phyloP scores from a whole-genome alignment of 129 eudicot species.

The Pulicaria dysenterica region DNA sequence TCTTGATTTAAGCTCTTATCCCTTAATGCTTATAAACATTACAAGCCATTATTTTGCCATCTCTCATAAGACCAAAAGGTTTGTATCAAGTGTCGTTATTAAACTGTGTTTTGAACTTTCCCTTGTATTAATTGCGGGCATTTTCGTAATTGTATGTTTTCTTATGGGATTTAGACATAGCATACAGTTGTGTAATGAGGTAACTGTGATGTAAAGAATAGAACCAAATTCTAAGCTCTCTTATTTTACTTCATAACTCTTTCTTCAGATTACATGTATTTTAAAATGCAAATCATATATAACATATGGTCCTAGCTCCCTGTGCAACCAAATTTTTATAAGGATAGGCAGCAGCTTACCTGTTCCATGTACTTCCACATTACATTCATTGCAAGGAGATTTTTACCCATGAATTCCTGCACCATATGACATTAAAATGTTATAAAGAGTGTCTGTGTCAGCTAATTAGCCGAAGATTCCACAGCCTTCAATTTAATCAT shows the following conservation, averaged over 20 bases:
- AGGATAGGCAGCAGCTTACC: conserved; percentile 43
- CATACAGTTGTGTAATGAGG: not conserved
- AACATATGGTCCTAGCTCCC: conserved; percentile 6
- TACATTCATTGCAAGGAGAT: conserved; percentile 96
- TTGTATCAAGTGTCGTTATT: not conserved
- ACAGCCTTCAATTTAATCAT: too few species aligned
- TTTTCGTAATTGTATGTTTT: too few species aligned
- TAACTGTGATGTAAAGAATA: not conserved
- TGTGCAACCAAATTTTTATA: not conserved
- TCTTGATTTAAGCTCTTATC: too few species aligned
- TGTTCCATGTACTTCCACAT: conserved; percentile 95
- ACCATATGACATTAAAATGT: not conserved
- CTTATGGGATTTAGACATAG: too few species aligned
- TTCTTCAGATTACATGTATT: too few species aligned
- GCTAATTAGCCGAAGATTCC: too few species aligned
- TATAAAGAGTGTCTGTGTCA: too few species aligned
- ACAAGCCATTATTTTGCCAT: conserved; percentile 3
- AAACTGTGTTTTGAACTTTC: too few species aligned
- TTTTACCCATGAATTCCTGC: conserved; percentile 99
- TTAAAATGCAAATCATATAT: not conserved
- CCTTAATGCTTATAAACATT: too few species aligned
- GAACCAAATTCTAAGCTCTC: too few species aligned
- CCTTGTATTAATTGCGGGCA: too few species aligned
- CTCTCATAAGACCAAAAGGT: not conserved
- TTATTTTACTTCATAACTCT: too few species aligned